Evolutionary conservation across 1,139 yeast species (phyloP), one percentile per base, ranked within the genome.

Genomic region (Pichia sp.): DNA sequence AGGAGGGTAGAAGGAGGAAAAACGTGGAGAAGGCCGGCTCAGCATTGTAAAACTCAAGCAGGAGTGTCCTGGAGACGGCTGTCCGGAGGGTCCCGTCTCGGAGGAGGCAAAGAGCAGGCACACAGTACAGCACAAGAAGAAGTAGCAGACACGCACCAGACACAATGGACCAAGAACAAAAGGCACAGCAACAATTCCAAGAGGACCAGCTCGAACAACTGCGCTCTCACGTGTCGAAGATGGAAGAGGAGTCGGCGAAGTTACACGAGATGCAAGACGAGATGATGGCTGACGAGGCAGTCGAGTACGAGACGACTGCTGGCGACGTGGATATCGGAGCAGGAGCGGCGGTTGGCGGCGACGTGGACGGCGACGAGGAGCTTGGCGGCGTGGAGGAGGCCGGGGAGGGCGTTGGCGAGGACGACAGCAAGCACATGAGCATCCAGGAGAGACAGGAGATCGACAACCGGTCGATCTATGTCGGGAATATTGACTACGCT

Each of bases 401-500:
- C 14, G 34, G 31, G 20, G 49, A 16, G 4, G 48, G 42, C 8
- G 48, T 24, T 9, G 48, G 38, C 49, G 55, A 51, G 17, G 61
- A 57, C 20, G 51, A 14, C 7, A 9, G 46, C 10, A 52, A 52
- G 27, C 65, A 60, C 48, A 30, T 62, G 49, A 63, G 60, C 34
- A 61, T 64, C 29, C 84, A 80, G 54, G 78, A 77, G 59, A 78
- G 77, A 60, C 80, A 77, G 55, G 85, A 80, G 53, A 74, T 83
- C 20, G 88, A 83, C 61, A 69, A 82, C 2, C 71, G 83, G 55
- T 81, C 87, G 0, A 71, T 83, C 9, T 83, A 79, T 64, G 80
- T 83, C 40, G 85, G 87, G 2, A 82, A 81, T 59, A 85, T 83
- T 12, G 87, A 82, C 61, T 82, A 79, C 61, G 77, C 73, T 1